Conservation (phyloP, 1,284 basidiomycete genomes). For the Leccinum subspadiceum region DNA sequence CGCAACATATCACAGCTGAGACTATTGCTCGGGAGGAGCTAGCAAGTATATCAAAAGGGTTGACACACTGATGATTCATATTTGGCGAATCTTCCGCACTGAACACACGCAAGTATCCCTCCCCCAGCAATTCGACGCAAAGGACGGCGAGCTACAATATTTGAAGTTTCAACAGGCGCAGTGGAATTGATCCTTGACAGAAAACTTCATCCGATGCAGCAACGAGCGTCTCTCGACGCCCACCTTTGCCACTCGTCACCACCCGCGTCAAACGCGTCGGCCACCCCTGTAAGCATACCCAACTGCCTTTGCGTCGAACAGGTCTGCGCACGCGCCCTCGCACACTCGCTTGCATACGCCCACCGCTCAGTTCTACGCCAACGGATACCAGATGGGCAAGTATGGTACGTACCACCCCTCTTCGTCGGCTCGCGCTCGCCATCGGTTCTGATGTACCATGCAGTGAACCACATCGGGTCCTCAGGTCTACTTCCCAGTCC, state of each 20-base stretch:
- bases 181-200: slow-evolving; percentile 33
- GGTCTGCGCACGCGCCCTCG: too few species aligned
- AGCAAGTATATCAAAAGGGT: slow-evolving; percentile 41
- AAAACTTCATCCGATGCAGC: slow-evolving; percentile 24
- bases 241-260: background rate
- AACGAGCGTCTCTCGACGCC: slow-evolving; percentile 32
- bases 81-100: slow-evolving; percentile 57
- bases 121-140: slow-evolving; percentile 53
- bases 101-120: slow-evolving; percentile 47
- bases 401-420: slow-evolving; percentile 19
- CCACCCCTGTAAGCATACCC: too few species aligned
- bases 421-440: too few species aligned
- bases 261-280: too few species aligned
- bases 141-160: slow-evolving; percentile 60
- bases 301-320: too few species aligned
- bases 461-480: slow-evolving; percentile 29
- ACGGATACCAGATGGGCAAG: slow-evolving; percentile 31
- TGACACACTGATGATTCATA: slow-evolving; percentile 60
- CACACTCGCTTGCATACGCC: background rate
- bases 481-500: slow-evolving; percentile 26
- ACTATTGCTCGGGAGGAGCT: slow-evolving; percentile 54
- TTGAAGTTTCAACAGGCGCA: slow-evolving; percentile 47
- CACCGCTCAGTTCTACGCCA: slow-evolving; percentile 25
- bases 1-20: slow-evolving; percentile 34
- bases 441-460: background rate